phyloP scores from a whole-genome alignment of 83 land plant genomes.

The Isoetes engelmannii region DNA sequence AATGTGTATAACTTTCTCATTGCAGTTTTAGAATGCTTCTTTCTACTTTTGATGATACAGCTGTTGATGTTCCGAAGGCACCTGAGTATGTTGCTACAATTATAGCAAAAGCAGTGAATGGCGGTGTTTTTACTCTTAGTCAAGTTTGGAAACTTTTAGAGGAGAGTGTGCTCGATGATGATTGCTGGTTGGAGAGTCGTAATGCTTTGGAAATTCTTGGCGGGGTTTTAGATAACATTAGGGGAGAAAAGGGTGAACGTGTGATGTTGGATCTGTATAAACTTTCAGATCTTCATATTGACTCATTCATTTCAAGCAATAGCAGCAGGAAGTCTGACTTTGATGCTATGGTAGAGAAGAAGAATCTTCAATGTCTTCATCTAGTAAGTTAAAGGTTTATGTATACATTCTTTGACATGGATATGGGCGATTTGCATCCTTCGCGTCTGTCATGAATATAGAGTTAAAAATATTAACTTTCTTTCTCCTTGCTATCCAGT shows the following conservation, averaged over 20 bases:
- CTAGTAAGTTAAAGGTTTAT: conserved; percentile 14
- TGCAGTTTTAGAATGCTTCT: conserved; percentile 69
- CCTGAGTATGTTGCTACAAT: conserved; percentile 67
- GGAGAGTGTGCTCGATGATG: conserved; percentile 46
- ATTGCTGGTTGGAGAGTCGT: conserved; percentile 29
- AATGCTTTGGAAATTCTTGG: conserved; percentile 35
- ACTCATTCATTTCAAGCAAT: conserved; percentile 50
- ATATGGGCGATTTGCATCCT: no score
- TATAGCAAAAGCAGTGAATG: conserved; percentile 45
- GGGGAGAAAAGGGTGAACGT: conserved; percentile 63
- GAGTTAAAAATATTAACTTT: no score
- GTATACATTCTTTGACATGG: no score
- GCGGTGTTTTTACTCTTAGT: conserved; percentile 37
- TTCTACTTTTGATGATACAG: conserved; percentile 55
- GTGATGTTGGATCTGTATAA: conserved; percentile 42
- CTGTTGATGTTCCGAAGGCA: conserved; percentile 84
- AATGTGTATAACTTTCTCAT: neutral
- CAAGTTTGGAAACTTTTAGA: conserved; percentile 41
- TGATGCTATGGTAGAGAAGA: conserved; percentile 46
- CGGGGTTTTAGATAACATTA: conserved; percentile 47
- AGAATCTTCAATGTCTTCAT: conserved; percentile 14
- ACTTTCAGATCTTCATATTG: conserved; percentile 46
- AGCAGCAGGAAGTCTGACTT: conserved; percentile 39
- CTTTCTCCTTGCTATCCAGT: no score
- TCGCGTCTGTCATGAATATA: no score